Evolutionary conservation across 257 asterid genomes (phyloP).

Genomic region (Plantago ovata): DNA sequence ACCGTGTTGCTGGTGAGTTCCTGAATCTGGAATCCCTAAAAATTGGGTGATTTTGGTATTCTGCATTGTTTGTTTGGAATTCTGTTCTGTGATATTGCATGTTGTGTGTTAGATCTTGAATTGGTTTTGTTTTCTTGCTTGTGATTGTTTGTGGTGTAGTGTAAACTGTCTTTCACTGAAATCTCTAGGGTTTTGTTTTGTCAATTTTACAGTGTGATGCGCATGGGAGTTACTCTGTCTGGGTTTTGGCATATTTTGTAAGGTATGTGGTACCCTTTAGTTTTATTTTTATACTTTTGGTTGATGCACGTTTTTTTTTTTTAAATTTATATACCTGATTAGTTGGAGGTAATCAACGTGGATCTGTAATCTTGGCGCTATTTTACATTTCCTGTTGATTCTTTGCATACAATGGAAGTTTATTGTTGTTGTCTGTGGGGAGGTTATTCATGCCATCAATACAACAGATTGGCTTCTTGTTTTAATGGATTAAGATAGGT

Average conservation of each 20-base stretch:
- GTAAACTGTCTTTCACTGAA: constrained; percentile 23
- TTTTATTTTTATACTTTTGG: constrained; percentile 10
- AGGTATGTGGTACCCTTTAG: constrained; percentile 31
- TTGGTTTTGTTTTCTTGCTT: constrained; percentile 19
- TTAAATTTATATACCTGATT: too few relatives aligned
- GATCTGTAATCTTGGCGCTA: too few relatives aligned
- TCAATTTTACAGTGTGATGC: constrained; percentile 61
- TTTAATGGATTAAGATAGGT: not conserved
- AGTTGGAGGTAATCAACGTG: too few relatives aligned
- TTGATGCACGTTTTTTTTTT: not conserved
- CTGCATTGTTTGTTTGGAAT: constrained; percentile 19
- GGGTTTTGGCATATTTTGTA: constrained; percentile 43
- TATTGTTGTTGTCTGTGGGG: too few relatives aligned
- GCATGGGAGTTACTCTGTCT: constrained; percentile 57
- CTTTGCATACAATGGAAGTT: too few relatives aligned
- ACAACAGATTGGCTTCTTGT: not conserved
- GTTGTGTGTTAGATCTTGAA: constrained; percentile 43
- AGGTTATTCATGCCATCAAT: too few relatives aligned
- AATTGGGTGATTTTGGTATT: constrained; percentile 20
- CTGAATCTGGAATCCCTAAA: constrained; percentile 12
- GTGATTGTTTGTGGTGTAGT: constrained; percentile 13
- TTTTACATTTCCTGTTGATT: too few relatives aligned
- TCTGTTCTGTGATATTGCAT: constrained; percentile 33
- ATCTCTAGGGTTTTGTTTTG: constrained; percentile 29
- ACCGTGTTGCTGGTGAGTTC: constrained; percentile 41